phyloP scores from a whole-genome alignment of 2,329 filamentous ascomycete species.

The Raffaelea arxii region DNA sequence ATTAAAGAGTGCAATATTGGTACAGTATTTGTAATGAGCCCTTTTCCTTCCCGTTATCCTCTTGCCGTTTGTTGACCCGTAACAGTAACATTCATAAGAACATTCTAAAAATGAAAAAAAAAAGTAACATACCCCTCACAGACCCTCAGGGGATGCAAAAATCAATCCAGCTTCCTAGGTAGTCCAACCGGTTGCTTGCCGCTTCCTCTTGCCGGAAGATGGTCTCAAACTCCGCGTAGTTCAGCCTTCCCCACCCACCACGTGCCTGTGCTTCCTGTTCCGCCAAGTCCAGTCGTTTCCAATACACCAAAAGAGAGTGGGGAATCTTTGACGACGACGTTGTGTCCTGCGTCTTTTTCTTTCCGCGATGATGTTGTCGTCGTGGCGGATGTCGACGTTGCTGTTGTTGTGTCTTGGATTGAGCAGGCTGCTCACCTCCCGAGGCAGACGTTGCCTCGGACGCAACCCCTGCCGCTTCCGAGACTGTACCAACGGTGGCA shows the following conservation, averaged over 20 bases:
- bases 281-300: constrained; percentile 50
- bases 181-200: constrained; percentile 56
- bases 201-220: constrained; percentile 62
- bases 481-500: constrained; percentile 8
- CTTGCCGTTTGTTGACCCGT: too few species aligned
- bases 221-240: constrained; percentile 67
- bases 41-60: too few species aligned
- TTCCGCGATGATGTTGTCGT: neutral
- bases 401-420: too few species aligned
- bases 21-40: too few species aligned
- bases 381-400: neutral
- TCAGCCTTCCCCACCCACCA: constrained; percentile 73
- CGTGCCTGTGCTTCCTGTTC: constrained; percentile 60
- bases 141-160: constrained; percentile 51
- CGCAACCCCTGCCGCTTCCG: neutral
- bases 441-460: too few species aligned
- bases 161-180: constrained; percentile 87
- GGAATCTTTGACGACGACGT: constrained; percentile 14
- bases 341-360: constrained; percentile 1
- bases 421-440: too few species aligned
- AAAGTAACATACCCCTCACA: neutral
- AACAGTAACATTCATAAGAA: too few species aligned
- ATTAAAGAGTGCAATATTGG: too few species aligned
- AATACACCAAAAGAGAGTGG: constrained; percentile 30
- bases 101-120: too few species aligned